Conservation (phyloP, 805 yeast species). For the Trichomonascus vanleenenianus region DNA sequence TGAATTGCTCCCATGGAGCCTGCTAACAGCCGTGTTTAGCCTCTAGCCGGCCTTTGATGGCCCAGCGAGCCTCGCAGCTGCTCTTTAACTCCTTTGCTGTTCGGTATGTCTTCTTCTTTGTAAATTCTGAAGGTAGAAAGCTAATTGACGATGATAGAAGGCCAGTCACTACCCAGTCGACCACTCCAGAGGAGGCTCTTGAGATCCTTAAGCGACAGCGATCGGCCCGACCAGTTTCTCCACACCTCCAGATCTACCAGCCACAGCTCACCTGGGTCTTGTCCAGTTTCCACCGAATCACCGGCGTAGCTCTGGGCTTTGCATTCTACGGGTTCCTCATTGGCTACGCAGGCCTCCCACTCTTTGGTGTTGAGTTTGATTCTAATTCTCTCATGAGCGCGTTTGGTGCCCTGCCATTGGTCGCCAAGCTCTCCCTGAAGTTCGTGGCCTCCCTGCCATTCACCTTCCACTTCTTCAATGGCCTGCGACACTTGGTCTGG, state of each 20-base stretch:
- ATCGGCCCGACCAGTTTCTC: slow-evolving; percentile 80
- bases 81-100: slow-evolving; percentile 3
- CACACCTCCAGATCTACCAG: slow-evolving; percentile 83
- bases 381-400: slow-evolving; percentile 44
- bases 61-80: slow-evolving; percentile 14
- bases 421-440: slow-evolving; percentile 56
- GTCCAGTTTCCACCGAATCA: slow-evolving; percentile 77
- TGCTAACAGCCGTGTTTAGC: slow-evolving; percentile 4
- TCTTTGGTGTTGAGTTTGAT: slow-evolving; percentile 50
- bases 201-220: slow-evolving; percentile 73
- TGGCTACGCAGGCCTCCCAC: slow-evolving; percentile 62
- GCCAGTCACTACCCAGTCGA: slow-evolving; percentile 34
- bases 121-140: not conserved
- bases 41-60: slow-evolving; percentile 12
- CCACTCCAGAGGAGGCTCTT: slow-evolving; percentile 58
- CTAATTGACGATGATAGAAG: not conserved
- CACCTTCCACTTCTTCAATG: slow-evolving; percentile 79
- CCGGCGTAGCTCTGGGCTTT: slow-evolving; percentile 77
- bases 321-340: slow-evolving; percentile 76
- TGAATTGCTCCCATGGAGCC: not conserved
- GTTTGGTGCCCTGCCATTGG: slow-evolving; percentile 57
- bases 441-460: slow-evolving; percentile 72
- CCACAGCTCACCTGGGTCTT: slow-evolving; percentile 82
- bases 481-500: slow-evolving; percentile 92
- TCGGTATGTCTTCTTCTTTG: not conserved